phyloP scores from a whole-genome alignment of 2,329 filamentous ascomycete species.

The Gliomastix tumulicola region DNA sequence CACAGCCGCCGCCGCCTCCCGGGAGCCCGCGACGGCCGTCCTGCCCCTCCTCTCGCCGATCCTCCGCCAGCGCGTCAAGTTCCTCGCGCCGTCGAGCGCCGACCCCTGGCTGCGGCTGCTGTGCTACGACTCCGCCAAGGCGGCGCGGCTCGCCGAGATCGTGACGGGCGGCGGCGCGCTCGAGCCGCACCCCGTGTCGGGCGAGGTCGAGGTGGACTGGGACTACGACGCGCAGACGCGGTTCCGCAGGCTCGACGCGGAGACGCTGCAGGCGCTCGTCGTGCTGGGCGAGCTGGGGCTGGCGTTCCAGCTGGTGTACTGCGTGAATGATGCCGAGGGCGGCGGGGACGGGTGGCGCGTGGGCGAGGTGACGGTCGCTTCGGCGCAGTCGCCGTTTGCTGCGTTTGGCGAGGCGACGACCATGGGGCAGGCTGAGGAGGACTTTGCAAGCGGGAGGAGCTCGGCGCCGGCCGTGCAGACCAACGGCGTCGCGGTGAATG shows the following conservation, averaged over 20 bases:
- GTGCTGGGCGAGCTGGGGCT: slow-evolving; percentile 55
- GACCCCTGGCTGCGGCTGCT: slow-evolving; percentile 69
- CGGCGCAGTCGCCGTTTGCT: slow-evolving; percentile 49
- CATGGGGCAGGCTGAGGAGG: slow-evolving; percentile 55
- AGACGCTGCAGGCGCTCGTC: slow-evolving; percentile 66
- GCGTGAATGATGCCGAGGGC: slow-evolving; percentile 55
- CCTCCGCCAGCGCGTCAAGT: slow-evolving; percentile 56
- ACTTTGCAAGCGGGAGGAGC: slow-evolving; percentile 29
- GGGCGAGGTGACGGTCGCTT: slow-evolving; percentile 58
- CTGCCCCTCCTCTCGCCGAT: slow-evolving; percentile 59
- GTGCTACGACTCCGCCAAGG: slow-evolving; percentile 56
- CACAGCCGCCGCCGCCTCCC: slow-evolving; percentile 50
- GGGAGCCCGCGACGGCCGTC: slow-evolving; percentile 47
- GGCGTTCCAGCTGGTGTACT: slow-evolving; percentile 62
- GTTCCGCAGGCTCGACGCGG: slow-evolving; percentile 64
- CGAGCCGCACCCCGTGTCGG: slow-evolving; percentile 75
- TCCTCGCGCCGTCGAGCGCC: slow-evolving; percentile 52
- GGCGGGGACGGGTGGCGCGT: slow-evolving; percentile 63
- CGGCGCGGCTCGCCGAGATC: slow-evolving; percentile 51
- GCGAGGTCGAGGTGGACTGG: slow-evolving; percentile 70
- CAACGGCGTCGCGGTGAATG: slow-evolving; percentile 2
- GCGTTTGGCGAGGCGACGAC: slow-evolving; percentile 41
- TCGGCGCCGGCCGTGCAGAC: slow-evolving; percentile 8
- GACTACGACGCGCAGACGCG: slow-evolving; percentile 54
- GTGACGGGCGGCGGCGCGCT: slow-evolving; percentile 52